Conservation (phyloP, 169 alveolate species). For the Perkinsus chesapeaki region DNA sequence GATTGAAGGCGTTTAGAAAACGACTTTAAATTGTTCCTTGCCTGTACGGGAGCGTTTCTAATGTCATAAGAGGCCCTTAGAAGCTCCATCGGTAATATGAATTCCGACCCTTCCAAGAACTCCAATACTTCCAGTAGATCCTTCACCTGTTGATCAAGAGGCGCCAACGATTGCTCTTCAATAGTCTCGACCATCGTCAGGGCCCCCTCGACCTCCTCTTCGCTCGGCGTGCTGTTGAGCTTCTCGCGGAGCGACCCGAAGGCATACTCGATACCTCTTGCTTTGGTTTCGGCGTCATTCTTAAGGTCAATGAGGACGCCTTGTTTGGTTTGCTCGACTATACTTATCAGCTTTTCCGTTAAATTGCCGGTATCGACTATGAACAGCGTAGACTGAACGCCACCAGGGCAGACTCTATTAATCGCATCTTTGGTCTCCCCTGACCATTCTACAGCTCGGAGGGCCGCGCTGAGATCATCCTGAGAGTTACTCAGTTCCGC, state of each 20-base stretch:
- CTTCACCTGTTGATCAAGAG: background rate
- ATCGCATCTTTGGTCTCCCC: background rate
- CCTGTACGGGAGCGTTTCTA: too few species aligned
- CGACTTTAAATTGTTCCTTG: too few species aligned
- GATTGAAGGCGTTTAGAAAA: too few species aligned
- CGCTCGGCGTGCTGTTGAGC: background rate
- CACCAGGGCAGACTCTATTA: background rate
- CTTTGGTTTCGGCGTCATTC: background rate
- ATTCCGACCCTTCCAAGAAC: too few species aligned
- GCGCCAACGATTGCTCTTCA: background rate
- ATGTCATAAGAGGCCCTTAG: too few species aligned
- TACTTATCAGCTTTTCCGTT: background rate
- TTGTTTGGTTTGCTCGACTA: background rate
- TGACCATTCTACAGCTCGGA: background rate
- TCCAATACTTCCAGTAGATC: too few species aligned
- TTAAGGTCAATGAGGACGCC: background rate
- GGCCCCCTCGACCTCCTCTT: background rate
- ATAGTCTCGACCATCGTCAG: background rate
- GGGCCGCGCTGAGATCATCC: background rate
- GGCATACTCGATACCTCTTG: background rate
- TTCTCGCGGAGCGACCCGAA: background rate
- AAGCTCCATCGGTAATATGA: too few species aligned
- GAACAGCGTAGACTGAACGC: background rate
- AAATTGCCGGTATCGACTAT: background rate
- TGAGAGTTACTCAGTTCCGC: background rate